Base-by-base conservation (phyloP, 2,329 filamentous ascomycete species). In the Apiospora saccharicola region DNA sequence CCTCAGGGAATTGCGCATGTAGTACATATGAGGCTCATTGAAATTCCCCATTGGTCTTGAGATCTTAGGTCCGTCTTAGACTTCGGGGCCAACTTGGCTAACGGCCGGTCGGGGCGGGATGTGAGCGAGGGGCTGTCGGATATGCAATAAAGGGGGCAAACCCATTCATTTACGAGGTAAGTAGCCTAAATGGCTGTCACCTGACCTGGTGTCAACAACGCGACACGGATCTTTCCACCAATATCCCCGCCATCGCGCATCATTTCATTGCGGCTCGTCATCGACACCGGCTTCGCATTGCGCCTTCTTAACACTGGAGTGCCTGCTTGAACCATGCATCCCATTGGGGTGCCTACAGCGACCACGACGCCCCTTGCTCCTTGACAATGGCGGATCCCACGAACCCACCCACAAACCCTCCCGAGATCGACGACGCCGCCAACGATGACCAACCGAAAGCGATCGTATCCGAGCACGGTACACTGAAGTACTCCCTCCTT, bases 401-500 rank as follows among this genome's bases (percentile, higher is more conserved):
- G 19, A 67, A 70, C 26, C 30, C 47, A 37, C 24, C 47, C 19
- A 34, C 53, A 10, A 53, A 68, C 26, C 34, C 72, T 34, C 10
- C 53, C 67, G 19, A 51, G n/a, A n/a, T 14, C 22, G 61, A 10
- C 61, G 13, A 37, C 19, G 67, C 6, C 37, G 46, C 30, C 14
- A 13, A 37, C 34, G 30, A 41, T 22, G 47, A 51, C 19, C n/a
- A 43, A 44, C 61, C 46, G 24, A 43, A 73, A 37, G 72, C 44
- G 19, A 22, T n/a, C 30, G 53, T 41, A 14, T 16, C 71, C 5
- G 77, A 81, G 24, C 85, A 88, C 67, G 81, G 85, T 4, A 95
- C 93, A 4, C 87, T 98, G 71, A 98, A 98, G 79, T 97, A 98
- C 81, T 92, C 93, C 71, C 88, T 98, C 0, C 87, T 98, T 0